Evolutionary conservation across 2,329 filamentous ascomycete genomes (phyloP).

Genomic region (Teratosphaeriaceae sp.): DNA sequence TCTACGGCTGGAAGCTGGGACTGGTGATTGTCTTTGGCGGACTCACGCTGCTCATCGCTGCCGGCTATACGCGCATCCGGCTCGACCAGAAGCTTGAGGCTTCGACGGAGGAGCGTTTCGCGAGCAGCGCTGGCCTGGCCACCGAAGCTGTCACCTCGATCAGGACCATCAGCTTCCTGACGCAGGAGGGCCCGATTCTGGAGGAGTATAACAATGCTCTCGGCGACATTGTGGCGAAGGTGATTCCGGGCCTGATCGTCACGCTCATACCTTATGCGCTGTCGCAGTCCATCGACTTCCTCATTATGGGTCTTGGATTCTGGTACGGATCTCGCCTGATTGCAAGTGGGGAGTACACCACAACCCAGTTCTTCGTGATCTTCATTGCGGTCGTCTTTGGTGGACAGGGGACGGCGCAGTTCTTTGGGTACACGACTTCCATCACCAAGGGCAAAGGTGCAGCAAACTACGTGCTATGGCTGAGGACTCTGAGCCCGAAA

Average conservation of each 20-base stretch:
- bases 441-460: constrained; percentile 30
- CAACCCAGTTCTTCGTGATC: constrained; percentile 47
- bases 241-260: constrained; percentile 8
- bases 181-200: constrained; percentile 25
- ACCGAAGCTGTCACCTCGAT: constrained; percentile 30
- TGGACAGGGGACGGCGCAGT: constrained; percentile 59
- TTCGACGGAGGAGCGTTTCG: constrained; percentile 23
- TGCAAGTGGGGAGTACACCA: constrained; percentile 27
- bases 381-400: constrained; percentile 61
- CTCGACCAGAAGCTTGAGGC: constrained; percentile 29
- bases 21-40: constrained; percentile 29
- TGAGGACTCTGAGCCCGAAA: constrained; percentile 32
- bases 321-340: constrained; percentile 31
- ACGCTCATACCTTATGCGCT: constrained; percentile 17
- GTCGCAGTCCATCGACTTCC: constrained; percentile 28
- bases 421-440: constrained; percentile 52
- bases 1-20: constrained; percentile 32
- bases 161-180: constrained; percentile 28
- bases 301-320: constrained; percentile 28
- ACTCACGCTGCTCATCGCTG: constrained; percentile 27
- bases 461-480: constrained; percentile 41
- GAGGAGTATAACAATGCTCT: constrained; percentile 24
- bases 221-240: constrained; percentile 19
- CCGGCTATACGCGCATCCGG: constrained; percentile 29
- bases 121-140: constrained; percentile 29